A percentile compares a stretch with the other conserved stretches of the same genome.
phyloP scores from a whole-genome alignment of 805 yeast genomes.

The Blastobotrys mokoenaii region DNA sequence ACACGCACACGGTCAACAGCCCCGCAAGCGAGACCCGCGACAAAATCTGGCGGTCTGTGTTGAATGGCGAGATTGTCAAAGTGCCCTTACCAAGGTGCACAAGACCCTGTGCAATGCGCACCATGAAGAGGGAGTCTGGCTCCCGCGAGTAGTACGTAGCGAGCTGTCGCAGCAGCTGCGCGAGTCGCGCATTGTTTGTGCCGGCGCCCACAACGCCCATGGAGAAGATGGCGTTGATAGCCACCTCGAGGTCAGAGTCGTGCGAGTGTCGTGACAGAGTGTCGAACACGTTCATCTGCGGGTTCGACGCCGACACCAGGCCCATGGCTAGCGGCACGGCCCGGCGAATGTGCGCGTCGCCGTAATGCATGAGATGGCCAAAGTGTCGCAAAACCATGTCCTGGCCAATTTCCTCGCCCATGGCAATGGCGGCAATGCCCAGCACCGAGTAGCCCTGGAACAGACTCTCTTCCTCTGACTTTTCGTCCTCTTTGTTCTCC shows the following conservation, averaged over 20 bases:
- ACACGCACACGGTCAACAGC: constrained; percentile 71
- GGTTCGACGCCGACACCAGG: constrained; percentile 82
- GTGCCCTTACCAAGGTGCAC: constrained; percentile 96
- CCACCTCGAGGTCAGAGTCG: constrained; percentile 89
- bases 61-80: constrained; percentile 78
- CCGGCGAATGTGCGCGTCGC: constrained; percentile 80
- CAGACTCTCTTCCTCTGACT: constrained; percentile 42
- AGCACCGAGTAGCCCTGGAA: constrained; percentile 85
- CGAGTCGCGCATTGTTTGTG: constrained; percentile 95
- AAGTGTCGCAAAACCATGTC: constrained; percentile 97
- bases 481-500: constrained; percentile 24
- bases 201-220: constrained; percentile 99
- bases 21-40: constrained; percentile 89
- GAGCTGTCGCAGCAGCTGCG: constrained; percentile 88
- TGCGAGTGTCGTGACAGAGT: constrained; percentile 94
- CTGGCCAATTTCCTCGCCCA: constrained; percentile 97
- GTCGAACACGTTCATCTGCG: constrained; percentile 95
- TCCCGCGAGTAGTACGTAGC: constrained; percentile 90
- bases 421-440: constrained; percentile 88
- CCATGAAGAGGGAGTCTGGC: constrained; percentile 83
- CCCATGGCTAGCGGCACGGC: constrained; percentile 99
- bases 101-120: constrained; percentile 90
- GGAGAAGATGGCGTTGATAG: constrained; percentile 87
- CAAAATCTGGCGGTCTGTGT: constrained; percentile 76
- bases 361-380: constrained; percentile 96